These are phyloP conservation scores for Eutypa lata DNA, from an alignment of 2,329 filamentous ascomycete species.

Conservation along the genomic window DNA sequence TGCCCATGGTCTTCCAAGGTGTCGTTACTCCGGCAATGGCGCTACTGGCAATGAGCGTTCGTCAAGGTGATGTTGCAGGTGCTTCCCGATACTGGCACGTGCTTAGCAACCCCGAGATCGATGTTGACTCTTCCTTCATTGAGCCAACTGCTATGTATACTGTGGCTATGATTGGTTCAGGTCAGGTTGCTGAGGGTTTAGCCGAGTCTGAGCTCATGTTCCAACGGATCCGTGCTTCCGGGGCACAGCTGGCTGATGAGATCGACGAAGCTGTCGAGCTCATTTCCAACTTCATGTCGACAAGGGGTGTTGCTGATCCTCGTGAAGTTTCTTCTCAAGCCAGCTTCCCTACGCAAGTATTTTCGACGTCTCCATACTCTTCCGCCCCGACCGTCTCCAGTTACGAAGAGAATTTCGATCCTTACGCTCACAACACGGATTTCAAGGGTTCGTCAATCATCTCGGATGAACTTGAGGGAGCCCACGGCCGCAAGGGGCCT, in stretches of 20 bases:
- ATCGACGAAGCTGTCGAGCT: slow-evolving; percentile 84
- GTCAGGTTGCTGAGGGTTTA: slow-evolving; percentile 78
- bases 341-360: slow-evolving; percentile 46
- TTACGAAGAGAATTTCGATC: slow-evolving; percentile 83
- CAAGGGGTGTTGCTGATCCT: slow-evolving; percentile 52
- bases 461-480: slow-evolving; percentile 82
- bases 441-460: slow-evolving; percentile 91
- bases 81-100: slow-evolving; percentile 80
- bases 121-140: slow-evolving; percentile 64
- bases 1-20: slow-evolving; percentile 49
- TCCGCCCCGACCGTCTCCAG: slow-evolving; percentile 56
- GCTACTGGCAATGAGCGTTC: slow-evolving; percentile 82
- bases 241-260: slow-evolving; percentile 66
- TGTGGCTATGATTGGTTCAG: slow-evolving; percentile 81
- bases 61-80: slow-evolving; percentile 72
- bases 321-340: slow-evolving; percentile 48
- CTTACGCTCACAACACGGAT: slow-evolving; percentile 85
- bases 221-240: slow-evolving; percentile 68
- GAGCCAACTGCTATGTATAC: slow-evolving; percentile 90
- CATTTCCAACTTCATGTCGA: slow-evolving; percentile 56
- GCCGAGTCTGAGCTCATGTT: slow-evolving; percentile 83
- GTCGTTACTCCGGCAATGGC: slow-evolving; percentile 66
- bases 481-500: slow-evolving; percentile 67
- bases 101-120: slow-evolving; percentile 60
- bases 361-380: slow-evolving; percentile 48